Evolutionary conservation across 768 basidiomycete species (phyloP), one percentile per base, ranked within the genome.

Genomic region (Paxillus rubicundulus): DNA sequence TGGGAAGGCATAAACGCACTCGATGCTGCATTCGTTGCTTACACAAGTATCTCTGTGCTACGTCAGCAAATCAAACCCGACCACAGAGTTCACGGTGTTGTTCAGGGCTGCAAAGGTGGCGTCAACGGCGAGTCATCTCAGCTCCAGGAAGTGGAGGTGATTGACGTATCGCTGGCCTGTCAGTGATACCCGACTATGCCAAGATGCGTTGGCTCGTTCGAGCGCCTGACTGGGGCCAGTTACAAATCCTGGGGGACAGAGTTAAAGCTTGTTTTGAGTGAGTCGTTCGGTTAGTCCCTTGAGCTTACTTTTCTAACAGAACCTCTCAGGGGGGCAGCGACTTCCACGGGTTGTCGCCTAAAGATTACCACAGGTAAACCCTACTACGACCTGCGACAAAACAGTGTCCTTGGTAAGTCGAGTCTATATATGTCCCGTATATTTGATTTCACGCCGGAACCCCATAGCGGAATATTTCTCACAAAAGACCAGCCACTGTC

Each of bases 1-100:
- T 93, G 92, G 84, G 89, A 94, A 68, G 92, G 87, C 20, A 80
- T 79, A 38, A 94, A 94, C 62, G 90, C 92, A 12, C 78, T 92
- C 40, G 93, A 95, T 62, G 93, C 93, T 0, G 92, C 92, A 1
- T 87, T 93, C 65, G 71, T 91, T 9, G 87, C 91, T 0, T 94
- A 95, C 66, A 82, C 85, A 8, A 77, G 81, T 43, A 77, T 96
- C 38, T 86, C 91, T 3, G 82, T 84, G 20, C 77, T 96, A 43
- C 81, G 93, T 12, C 93, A 96, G 67, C 93, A 96, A 71, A 83
- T 92, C 53, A 84, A 85, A 65, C 92, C 93, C 0, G 81, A 85
- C 42, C 80, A 86, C 57, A 85, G 92, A 20, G 75, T 93, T 7
- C 87, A 92, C 61, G 90, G 92, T 3, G 75, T 89, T 45, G 77